phyloP scores from a whole-genome alignment of 495 filamentous ascomycete genomes.

The Peziza echinospora region DNA sequence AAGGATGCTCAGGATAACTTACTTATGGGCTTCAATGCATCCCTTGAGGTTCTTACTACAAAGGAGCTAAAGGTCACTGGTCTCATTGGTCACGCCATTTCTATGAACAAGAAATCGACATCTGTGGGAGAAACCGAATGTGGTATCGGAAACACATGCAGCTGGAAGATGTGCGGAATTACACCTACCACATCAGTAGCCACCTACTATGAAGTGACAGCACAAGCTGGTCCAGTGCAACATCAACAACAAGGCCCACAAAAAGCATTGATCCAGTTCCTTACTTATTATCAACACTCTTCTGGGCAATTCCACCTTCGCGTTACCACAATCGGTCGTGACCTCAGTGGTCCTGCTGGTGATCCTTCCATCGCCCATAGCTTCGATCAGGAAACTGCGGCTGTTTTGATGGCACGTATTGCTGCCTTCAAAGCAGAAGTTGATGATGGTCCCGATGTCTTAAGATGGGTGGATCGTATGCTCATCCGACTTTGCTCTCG shows the following conservation, averaged over 20 bases:
- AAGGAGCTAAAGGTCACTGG: conserved; percentile 98
- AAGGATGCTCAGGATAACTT: conserved; percentile 88
- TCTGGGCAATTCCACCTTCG: conserved; percentile 89
- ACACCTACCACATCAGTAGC: conserved; percentile 86
- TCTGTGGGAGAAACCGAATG: conserved; percentile 96
- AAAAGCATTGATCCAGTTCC: conserved; percentile 92
- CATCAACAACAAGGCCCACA: conserved; percentile 71
- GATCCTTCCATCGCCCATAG: conserved; percentile 95
- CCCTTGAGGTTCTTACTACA: conserved; percentile 86
- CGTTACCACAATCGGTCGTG: conserved; percentile 82
- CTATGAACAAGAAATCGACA: conserved; percentile 90
- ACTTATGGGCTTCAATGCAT: conserved; percentile 96
- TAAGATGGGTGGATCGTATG: conserved; percentile 98
- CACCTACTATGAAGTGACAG: conserved; percentile 93
- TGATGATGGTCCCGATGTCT: conserved; percentile 95
- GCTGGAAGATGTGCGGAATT: conserved; percentile 99
- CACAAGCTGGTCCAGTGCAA: conserved; percentile 71
- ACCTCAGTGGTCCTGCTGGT: conserved; percentile 80
- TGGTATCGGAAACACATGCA: conserved; percentile 96
- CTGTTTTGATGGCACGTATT: conserved; percentile 94
- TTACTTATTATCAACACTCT: conserved; percentile 97
- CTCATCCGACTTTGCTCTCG: conserved; percentile 88
- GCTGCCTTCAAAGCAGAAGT: conserved; percentile 98
- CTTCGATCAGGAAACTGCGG: conserved; percentile 95
- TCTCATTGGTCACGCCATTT: conserved; percentile 89